phyloP scores from a whole-genome alignment of 164 flowering plant genomes.

The Kingdonia uniflora region DNA sequence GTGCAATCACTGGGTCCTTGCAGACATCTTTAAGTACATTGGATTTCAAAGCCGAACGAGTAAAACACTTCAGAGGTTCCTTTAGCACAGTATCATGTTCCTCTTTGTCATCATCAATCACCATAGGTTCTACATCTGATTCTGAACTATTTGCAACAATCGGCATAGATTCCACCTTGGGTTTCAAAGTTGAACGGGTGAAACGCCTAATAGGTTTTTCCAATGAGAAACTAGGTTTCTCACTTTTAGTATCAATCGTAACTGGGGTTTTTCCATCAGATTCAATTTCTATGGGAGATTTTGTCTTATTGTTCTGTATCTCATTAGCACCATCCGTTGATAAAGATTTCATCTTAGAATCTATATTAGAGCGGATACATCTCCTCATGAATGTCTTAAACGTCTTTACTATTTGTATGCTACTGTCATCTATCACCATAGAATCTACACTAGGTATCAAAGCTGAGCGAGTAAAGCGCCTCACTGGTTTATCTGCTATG shows the following conservation, averaged over 20 bases:
- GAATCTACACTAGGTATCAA: constrained; percentile 8
- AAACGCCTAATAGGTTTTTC: constrained; percentile 14
- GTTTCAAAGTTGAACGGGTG: constrained; percentile 14
- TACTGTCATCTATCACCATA: background rate
- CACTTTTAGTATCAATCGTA: background rate
- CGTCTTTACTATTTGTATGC: background rate
- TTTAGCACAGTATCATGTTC: constrained; percentile 2
- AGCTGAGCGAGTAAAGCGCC: constrained; percentile 25
- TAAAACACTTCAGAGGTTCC: constrained; percentile 24
- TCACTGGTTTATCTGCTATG: constrained; percentile 3
- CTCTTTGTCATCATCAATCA: constrained; percentile 1
- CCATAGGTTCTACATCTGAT: background rate
- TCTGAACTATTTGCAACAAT: background rate
- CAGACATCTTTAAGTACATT: constrained; percentile 1
- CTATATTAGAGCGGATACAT: too few species aligned
- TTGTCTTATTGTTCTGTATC: background rate
- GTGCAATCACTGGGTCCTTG: background rate
- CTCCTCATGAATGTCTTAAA: too few species aligned
- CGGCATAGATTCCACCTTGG: background rate
- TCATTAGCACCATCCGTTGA: too few species aligned
- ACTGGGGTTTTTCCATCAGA: background rate
- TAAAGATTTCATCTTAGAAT: too few species aligned
- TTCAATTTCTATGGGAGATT: constrained; percentile 1
- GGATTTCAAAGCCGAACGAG: constrained; percentile 19
- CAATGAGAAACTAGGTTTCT: background rate